These are phyloP conservation scores for Ogataea trehaloabstinens DNA, from an alignment of 805 yeast genomes.

Conservation along the genomic window DNA sequence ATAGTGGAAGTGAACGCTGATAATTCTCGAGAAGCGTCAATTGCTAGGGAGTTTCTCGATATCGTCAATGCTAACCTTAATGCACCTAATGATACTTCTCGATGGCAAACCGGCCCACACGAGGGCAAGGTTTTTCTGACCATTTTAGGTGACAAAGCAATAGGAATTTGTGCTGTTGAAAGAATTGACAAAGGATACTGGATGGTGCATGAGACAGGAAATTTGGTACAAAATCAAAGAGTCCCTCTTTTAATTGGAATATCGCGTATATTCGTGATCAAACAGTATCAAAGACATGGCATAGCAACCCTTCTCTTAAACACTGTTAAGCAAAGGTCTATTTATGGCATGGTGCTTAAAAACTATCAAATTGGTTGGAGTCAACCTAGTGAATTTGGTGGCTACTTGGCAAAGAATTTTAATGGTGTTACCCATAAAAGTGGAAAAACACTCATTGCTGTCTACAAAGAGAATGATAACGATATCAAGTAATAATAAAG, in stretches of 20 bases:
- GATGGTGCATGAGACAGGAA: slow-evolving; percentile 56
- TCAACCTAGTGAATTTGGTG: slow-evolving; percentile 69
- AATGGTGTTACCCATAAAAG: slow-evolving; percentile 55
- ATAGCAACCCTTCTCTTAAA: slow-evolving; percentile 47
- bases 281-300: slow-evolving; percentile 45
- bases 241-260: slow-evolving; percentile 44
- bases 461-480: slow-evolving; percentile 35
- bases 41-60: slow-evolving; percentile 41
- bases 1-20: slow-evolving; percentile 37
- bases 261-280: slow-evolving; percentile 47
- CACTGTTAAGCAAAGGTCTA: slow-evolving; percentile 40
- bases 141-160: slow-evolving; percentile 40
- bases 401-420: slow-evolving; percentile 52
- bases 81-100: slow-evolving; percentile 43
- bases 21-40: slow-evolving; percentile 31
- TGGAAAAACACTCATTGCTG: slow-evolving; percentile 50
- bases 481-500: neutral
- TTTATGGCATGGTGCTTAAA: slow-evolving; percentile 47
- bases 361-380: slow-evolving; percentile 59
- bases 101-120: slow-evolving; percentile 21
- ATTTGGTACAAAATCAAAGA: slow-evolving; percentile 44
- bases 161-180: slow-evolving; percentile 59
- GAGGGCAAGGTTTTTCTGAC: slow-evolving; percentile 51
- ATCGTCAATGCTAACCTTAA: slow-evolving; percentile 59
- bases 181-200: slow-evolving; percentile 47